Evolutionary conservation across 176 grass and related monocot species (phyloP).

Genomic region (Carex cristatella): DNA sequence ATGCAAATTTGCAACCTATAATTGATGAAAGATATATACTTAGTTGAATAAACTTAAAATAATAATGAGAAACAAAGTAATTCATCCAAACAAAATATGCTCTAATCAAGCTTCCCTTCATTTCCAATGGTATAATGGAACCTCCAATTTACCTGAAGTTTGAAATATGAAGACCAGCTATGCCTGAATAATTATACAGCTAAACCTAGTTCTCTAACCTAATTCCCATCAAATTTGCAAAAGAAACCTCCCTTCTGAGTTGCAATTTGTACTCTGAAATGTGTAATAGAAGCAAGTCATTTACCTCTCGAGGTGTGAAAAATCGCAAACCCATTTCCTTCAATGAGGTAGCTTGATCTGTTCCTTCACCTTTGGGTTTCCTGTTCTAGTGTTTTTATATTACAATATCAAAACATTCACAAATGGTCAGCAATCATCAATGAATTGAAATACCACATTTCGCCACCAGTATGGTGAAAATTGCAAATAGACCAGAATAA

Average conservation of each 20-base stretch:
- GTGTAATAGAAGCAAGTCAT: too few relatives aligned
- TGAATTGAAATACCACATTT: background rate
- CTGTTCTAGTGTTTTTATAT: too few relatives aligned
- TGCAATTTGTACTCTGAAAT: too few relatives aligned
- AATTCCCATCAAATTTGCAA: background rate
- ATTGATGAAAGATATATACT: constrained; percentile 19
- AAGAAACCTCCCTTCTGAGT: too few relatives aligned
- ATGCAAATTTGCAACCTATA: constrained; percentile 96
- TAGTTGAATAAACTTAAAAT: background rate
- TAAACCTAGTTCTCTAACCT: background rate
- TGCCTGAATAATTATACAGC: background rate
- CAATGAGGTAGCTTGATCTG: too few relatives aligned
- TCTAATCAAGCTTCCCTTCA: background rate
- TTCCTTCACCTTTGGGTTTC: background rate
- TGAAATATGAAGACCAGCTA: background rate
- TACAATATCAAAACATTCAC: background rate
- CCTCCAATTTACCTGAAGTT: background rate
- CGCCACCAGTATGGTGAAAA: background rate
- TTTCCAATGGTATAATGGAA: background rate
- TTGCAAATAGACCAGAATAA: background rate
- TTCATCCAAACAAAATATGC: background rate
- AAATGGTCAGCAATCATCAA: background rate
- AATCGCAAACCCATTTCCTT: too few relatives aligned
- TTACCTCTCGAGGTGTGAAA: too few relatives aligned
- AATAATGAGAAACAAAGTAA: constrained; percentile 11